These are phyloP conservation scores for Xylaria venustula DNA, from an alignment of 495 filamentous ascomycete genomes.

Conservation along the genomic window DNA sequence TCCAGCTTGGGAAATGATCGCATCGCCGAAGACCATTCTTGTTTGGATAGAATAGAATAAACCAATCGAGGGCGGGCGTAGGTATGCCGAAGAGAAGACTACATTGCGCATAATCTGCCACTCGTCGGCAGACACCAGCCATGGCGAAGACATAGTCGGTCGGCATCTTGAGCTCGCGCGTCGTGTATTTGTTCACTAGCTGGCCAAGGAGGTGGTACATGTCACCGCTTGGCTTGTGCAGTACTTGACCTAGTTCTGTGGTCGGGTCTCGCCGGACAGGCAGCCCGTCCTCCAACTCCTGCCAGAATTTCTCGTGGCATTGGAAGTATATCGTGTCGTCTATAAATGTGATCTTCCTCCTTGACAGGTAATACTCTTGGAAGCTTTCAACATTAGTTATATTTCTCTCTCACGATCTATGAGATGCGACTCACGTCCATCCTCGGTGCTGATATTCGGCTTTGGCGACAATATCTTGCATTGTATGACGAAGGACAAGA, in stretches of 20 bases:
- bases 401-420: background rate
- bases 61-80: conserved; percentile 11
- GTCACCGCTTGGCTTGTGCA: conserved; percentile 14
- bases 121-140: conserved; percentile 11
- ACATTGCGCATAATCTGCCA: conserved; percentile 12
- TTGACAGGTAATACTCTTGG: conserved; percentile 36
- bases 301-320: conserved; percentile 20
- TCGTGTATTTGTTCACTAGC: conserved; percentile 10
- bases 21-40: conserved; percentile 3
- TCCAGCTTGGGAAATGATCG: conserved; percentile 8
- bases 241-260: background rate
- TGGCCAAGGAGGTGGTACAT: conserved; percentile 12
- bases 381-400: conserved; percentile 17
- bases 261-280: conserved; percentile 1
- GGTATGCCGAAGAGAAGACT: conserved; percentile 12
- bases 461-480: conserved; percentile 11
- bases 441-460: conserved; percentile 10
- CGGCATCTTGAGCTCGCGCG: conserved; percentile 12
- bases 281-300: conserved; percentile 16
- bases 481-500: conserved; percentile 1
- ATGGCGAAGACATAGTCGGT: conserved; percentile 9
- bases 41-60: conserved; percentile 12
- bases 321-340: conserved; percentile 27
- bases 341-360: conserved; percentile 30
- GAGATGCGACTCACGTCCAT: conserved; percentile 9